phyloP scores from a whole-genome alignment of 176 grass and related monocot species.

The Carex littledalei region DNA sequence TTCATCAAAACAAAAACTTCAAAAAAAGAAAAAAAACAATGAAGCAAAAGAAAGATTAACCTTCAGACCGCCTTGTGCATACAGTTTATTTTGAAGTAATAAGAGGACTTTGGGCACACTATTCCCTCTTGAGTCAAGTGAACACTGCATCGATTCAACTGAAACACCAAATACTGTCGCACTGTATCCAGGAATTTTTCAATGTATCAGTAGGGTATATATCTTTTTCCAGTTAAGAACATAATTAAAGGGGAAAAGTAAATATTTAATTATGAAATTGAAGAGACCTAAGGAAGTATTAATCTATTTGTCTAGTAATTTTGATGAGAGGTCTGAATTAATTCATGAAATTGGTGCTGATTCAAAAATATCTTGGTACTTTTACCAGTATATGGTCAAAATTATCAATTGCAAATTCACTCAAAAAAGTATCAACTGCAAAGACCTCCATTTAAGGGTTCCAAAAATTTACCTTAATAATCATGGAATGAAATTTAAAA shows the following conservation, averaged over 20 bases:
- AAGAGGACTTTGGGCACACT: conserved; percentile 62
- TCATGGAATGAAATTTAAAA: background rate
- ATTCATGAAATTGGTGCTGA: background rate
- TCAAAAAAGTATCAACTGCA: background rate
- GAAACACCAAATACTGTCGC: conserved; percentile 72
- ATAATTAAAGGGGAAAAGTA: background rate
- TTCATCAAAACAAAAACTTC: background rate
- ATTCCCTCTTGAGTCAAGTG: conserved; percentile 47
- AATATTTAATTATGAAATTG: background rate
- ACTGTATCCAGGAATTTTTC: conserved; percentile 21
- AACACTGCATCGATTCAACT: conserved; percentile 84
- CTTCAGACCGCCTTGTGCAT: conserved; percentile 43
- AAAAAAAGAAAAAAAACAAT: background rate
- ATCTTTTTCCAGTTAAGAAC: background rate
- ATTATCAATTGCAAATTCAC: background rate
- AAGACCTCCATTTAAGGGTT: background rate
- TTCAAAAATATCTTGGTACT: background rate
- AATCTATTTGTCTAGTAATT: background rate
- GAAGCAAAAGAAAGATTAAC: background rate
- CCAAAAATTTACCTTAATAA: background rate
- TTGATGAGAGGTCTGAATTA: background rate
- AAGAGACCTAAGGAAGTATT: background rate
- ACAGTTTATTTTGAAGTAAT: conserved; percentile 53
- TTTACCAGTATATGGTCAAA: background rate
- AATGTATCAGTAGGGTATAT: background rate